Evolutionary conservation across 768 basidiomycete genomes (phyloP).

Genomic region (Mycena olivaceomarginata): DNA sequence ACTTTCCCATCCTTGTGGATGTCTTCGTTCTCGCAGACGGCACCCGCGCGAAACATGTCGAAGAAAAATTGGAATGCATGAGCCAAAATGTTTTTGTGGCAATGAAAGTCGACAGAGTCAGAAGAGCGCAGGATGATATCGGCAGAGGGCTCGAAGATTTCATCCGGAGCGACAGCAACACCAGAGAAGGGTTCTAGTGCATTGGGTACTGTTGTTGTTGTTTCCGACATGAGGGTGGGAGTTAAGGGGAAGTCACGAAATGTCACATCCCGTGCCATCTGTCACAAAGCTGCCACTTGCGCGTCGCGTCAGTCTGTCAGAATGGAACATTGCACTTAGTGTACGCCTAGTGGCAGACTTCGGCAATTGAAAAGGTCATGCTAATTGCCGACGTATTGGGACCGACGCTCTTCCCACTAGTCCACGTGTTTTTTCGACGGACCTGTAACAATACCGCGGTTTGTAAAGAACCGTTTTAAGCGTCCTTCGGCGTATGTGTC

Average conservation of each 20-base stretch:
- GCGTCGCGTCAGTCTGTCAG: not conserved
- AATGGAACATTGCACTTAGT: too few relatives aligned
- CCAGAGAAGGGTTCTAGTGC: constrained; percentile 32
- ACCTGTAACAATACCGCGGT: too few relatives aligned
- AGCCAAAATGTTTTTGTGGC: constrained; percentile 31
- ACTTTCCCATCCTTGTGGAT: constrained; percentile 33
- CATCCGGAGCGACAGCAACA: not conserved
- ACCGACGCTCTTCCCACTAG: too few relatives aligned
- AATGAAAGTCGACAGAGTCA: constrained; percentile 35
- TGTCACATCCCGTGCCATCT: not conserved
- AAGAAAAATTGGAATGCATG: constrained; percentile 33
- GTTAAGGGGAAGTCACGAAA: too few relatives aligned
- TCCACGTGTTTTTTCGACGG: too few relatives aligned
- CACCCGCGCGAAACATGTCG: constrained; percentile 29
- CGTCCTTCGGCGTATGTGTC: too few relatives aligned
- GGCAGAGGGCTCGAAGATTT: constrained; percentile 2
- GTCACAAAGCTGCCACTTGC: not conserved
- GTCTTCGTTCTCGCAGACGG: constrained; percentile 31
- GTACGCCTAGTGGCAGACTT: too few relatives aligned
- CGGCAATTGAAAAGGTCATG: too few relatives aligned
- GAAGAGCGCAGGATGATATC: constrained; percentile 32
- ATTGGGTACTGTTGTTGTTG: constrained; percentile 1
- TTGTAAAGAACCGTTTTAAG: too few relatives aligned
- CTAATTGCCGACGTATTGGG: too few relatives aligned
- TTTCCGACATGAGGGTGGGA: too few relatives aligned